Conservation (phyloP, 2,329 filamentous ascomycete genomes). For the Aspergillus terreus region DNA sequence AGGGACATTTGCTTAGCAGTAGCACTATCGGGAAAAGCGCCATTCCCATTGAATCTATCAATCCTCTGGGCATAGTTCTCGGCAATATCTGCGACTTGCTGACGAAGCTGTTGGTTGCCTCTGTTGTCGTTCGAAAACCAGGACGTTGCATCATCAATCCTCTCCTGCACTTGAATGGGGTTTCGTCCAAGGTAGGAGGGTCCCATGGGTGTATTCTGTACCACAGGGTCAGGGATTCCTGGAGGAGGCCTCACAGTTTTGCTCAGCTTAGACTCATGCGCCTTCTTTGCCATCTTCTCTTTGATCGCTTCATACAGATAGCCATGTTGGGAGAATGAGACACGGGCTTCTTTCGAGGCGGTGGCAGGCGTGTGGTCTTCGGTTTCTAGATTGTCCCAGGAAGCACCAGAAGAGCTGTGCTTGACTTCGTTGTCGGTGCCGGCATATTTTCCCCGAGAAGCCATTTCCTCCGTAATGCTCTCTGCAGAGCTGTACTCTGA, state of each 20-base stretch:
- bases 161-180: neutral
- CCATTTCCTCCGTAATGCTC: neutral
- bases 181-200: neutral
- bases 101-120: conserved; percentile 14
- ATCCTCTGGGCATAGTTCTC: conserved; percentile 11
- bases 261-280: neutral
- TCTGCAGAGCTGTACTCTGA: neutral
- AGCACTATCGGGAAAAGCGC: conserved; percentile 2
- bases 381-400: neutral
- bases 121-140: conserved; percentile 23
- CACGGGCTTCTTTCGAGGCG: too few species aligned
- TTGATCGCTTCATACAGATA: neutral
- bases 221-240: conserved; percentile 12
- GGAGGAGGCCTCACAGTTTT: conserved; percentile 12
- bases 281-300: neutral
- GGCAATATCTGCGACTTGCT: conserved; percentile 17
- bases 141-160: conserved; percentile 14
- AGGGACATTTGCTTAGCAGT: conserved; percentile 14
- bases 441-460: neutral
- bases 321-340: neutral
- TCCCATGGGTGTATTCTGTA: neutral
- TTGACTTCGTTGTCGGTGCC: too few species aligned
- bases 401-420: neutral
- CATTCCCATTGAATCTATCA: conserved; percentile 3
- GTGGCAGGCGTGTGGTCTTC: neutral